Evolutionary conservation across 192 early-diverging fungal genomes (phyloP).

Genomic region (Thamnidium elegans): DNA sequence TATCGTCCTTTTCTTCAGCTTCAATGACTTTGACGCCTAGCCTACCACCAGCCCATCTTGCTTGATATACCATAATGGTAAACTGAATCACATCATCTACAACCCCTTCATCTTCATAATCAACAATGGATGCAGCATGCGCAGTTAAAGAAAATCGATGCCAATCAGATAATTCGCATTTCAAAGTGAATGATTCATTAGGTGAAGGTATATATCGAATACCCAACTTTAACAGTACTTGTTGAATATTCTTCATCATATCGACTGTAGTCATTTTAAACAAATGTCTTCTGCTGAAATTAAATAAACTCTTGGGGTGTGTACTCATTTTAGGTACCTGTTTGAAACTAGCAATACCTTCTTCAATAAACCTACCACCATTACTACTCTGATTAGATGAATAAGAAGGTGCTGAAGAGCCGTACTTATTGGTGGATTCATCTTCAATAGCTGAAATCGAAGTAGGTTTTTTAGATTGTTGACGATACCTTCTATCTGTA

Average conservation of each 20-base stretch:
- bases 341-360: background rate
- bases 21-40: constrained; percentile 21
- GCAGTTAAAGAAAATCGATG: background rate
- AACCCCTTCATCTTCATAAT: background rate
- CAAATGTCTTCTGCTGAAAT: constrained; percentile 23
- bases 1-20: constrained; percentile 12
- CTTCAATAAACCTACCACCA: background rate
- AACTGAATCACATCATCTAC: background rate
- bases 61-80: constrained; percentile 22
- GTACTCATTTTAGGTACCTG: constrained; percentile 2
- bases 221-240: background rate
- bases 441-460: background rate
- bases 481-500: background rate
- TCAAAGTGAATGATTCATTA: constrained; percentile 2
- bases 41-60: constrained; percentile 24
- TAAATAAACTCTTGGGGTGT: constrained; percentile 25
- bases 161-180: constrained; percentile 5
- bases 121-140: background rate
- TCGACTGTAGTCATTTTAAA: constrained; percentile 1
- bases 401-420: background rate
- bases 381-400: background rate
- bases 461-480: background rate
- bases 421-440: background rate
- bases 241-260: constrained; percentile 13
- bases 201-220: background rate